Percentiles rank a stretch among this genome's conserved stretches.
Conservation (phyloP, 164 flowering plant species). For the Echeveria elegans region DNA sequence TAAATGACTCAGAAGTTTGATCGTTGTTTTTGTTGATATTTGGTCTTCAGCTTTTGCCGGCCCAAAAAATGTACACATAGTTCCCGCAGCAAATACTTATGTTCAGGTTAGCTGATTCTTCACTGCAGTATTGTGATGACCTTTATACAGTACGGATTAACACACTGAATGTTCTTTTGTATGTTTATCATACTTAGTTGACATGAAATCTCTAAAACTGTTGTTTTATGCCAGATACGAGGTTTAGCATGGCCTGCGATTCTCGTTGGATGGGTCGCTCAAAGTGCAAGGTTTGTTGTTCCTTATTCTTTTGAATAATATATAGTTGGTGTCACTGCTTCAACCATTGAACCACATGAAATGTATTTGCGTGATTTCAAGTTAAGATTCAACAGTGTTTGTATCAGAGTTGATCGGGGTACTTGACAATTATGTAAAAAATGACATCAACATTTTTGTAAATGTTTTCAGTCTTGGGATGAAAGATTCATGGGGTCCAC, state of each 20-base stretch:
- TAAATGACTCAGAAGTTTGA: neutral
- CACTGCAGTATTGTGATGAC: neutral
- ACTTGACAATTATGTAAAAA: too few relatives aligned
- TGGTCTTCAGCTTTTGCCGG: slow-evolving; percentile 36
- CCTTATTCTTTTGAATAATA: neutral
- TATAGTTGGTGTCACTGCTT: neutral
- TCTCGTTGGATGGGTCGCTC: slow-evolving; percentile 90
- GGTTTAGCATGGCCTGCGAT: slow-evolving; percentile 97
- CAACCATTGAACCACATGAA: neutral
- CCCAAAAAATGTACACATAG: slow-evolving; percentile 27
- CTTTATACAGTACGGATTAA: neutral
- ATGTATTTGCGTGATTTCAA: too few relatives aligned
- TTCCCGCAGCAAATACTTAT: slow-evolving; percentile 40
- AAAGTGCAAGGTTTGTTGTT: slow-evolving; percentile 82
- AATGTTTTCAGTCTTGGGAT: slow-evolving; percentile 65
- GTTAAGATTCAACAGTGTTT: too few relatives aligned
- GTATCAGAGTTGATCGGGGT: too few relatives aligned
- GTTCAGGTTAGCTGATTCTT: slow-evolving; percentile 26
- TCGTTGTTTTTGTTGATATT: neutral
- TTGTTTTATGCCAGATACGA: slow-evolving; percentile 46
- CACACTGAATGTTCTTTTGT: neutral
- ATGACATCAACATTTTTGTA: neutral
- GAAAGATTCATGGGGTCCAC: slow-evolving; percentile 97
- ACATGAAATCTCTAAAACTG: neutral
- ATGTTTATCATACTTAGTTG: neutral